Conservation (phyloP, 148 eudicot species). For the Nepenthes gracilis region DNA sequence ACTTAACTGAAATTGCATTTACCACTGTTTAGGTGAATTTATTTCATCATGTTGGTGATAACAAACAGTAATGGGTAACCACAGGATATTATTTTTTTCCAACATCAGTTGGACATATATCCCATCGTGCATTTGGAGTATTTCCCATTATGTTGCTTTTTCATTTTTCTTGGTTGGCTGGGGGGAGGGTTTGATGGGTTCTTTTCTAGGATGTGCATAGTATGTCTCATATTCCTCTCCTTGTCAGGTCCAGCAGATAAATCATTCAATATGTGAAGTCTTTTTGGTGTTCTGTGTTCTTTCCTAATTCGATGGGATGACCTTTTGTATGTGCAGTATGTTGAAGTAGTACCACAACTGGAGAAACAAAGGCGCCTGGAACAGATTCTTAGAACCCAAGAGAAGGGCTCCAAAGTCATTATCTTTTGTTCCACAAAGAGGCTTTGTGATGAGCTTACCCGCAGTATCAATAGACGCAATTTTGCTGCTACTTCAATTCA, state of each 20-base stretch:
- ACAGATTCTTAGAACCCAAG: conserved; percentile 84
- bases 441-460: conserved; percentile 82
- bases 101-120: too few species aligned
- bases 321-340: conserved; percentile 37
- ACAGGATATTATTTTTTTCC: too few species aligned
- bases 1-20: too few species aligned
- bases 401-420: conserved; percentile 80
- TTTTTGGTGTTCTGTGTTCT: not conserved
- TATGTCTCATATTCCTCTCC: not conserved
- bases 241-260: not conserved
- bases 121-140: too few species aligned
- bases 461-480: conserved; percentile 52
- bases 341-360: conserved; percentile 82
- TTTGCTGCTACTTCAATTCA: conserved; percentile 95
- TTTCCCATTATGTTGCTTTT: too few species aligned
- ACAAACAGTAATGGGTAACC: too few species aligned
- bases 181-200: too few species aligned
- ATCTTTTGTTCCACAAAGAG: conserved; percentile 87
- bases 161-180: too few species aligned
- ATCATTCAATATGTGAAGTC: not conserved
- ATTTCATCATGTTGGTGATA: too few species aligned
- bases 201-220: too few species aligned
- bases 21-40: too few species aligned
- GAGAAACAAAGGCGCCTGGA: conserved; percentile 91
- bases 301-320: not conserved